A percentile compares a stretch with the other conserved stretches of the same genome.
Evolutionary conservation across 139 green algal genomes (phyloP).

Genomic region (Mychonastes homosphaera): DNA sequence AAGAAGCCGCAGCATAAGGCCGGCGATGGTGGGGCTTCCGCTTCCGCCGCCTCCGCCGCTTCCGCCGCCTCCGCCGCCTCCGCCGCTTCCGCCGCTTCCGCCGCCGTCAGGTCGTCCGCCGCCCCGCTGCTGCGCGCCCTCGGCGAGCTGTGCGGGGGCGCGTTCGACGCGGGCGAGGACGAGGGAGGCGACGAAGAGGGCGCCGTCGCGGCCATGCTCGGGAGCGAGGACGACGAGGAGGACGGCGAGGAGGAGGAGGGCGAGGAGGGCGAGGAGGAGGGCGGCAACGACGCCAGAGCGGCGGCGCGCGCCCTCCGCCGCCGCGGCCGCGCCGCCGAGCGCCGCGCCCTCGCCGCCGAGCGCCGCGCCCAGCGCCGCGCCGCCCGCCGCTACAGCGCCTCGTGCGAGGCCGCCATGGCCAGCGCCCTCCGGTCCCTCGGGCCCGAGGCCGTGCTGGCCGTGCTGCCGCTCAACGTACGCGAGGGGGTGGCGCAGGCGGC

Average conservation of each 20-base stretch:
- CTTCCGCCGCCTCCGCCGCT: neutral
- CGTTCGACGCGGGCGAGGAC: slow-evolving; percentile 34
- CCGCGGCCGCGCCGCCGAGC: neutral
- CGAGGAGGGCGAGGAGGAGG: slow-evolving; percentile 1
- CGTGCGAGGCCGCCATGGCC: slow-evolving; percentile 53
- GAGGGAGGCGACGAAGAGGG: neutral
- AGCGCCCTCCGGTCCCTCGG: slow-evolving; percentile 57
- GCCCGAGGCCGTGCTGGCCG: slow-evolving; percentile 48
- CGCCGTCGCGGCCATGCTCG: neutral
- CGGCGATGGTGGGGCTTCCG: neutral
- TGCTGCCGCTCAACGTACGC: slow-evolving; percentile 57
- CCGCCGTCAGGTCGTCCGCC: slow-evolving; percentile 17
- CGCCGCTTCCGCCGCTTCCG: neutral
- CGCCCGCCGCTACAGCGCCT: slow-evolving; percentile 16
- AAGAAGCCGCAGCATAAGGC: neutral
- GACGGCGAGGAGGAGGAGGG: neutral
- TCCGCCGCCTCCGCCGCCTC: neutral
- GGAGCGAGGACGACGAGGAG: neutral
- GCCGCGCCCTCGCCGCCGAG: slow-evolving; percentile 8
- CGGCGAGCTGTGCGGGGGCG: slow-evolving; percentile 45
- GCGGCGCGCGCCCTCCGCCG: slow-evolving; percentile 7
- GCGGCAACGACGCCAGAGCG: neutral
- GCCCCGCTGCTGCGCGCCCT: slow-evolving; percentile 30
- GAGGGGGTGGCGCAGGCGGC: slow-evolving; percentile 30
- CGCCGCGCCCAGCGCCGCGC: neutral